phyloP scores from a whole-genome alignment of 352 stramenopile genomes.

The Phytophthora pluvialis region DNA sequence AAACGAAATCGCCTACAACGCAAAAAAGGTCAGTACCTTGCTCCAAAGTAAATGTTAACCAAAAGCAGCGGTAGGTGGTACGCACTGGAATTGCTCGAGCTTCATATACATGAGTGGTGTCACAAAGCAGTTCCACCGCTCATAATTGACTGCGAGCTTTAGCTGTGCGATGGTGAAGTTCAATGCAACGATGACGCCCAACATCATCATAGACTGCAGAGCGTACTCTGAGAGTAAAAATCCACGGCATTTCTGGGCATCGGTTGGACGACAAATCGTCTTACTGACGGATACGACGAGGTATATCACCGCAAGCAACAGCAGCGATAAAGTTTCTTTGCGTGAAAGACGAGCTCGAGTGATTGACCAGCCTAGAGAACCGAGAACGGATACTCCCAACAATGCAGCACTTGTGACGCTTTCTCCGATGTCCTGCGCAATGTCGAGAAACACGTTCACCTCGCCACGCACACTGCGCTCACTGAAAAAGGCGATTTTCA shows the following conservation, averaged over 20 bases:
- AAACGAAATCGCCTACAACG: constrained; percentile 55
- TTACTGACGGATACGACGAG: constrained; percentile 49
- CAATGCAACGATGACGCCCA: constrained; percentile 68
- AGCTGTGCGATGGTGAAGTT: constrained; percentile 74
- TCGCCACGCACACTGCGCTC: constrained; percentile 48
- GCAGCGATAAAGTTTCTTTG: constrained; percentile 48
- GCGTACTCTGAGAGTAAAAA: constrained; percentile 73
- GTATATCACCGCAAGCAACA: constrained; percentile 49
- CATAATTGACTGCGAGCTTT: constrained; percentile 48
- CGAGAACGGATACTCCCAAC: constrained; percentile 52
- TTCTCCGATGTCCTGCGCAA: constrained; percentile 41
- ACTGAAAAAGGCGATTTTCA: constrained; percentile 63
- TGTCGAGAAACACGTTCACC: constrained; percentile 37
- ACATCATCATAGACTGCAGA: constrained; percentile 69
- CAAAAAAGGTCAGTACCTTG: neutral
- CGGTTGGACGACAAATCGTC: constrained; percentile 45
- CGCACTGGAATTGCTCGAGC: constrained; percentile 72
- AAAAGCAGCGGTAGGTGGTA: neutral
- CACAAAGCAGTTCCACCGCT: constrained; percentile 63
- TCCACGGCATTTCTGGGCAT: constrained; percentile 54
- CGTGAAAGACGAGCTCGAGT: constrained; percentile 51
- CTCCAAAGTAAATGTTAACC: neutral
- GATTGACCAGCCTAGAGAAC: constrained; percentile 70
- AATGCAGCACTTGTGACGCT: constrained; percentile 49
- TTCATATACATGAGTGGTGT: constrained; percentile 74